Percentiles rank a stretch among this genome's conserved stretches.
These are phyloP conservation scores for Pseudogymnoascus sp. DNA, from an alignment of 2,329 filamentous ascomycete species.

Conservation along the genomic window DNA sequence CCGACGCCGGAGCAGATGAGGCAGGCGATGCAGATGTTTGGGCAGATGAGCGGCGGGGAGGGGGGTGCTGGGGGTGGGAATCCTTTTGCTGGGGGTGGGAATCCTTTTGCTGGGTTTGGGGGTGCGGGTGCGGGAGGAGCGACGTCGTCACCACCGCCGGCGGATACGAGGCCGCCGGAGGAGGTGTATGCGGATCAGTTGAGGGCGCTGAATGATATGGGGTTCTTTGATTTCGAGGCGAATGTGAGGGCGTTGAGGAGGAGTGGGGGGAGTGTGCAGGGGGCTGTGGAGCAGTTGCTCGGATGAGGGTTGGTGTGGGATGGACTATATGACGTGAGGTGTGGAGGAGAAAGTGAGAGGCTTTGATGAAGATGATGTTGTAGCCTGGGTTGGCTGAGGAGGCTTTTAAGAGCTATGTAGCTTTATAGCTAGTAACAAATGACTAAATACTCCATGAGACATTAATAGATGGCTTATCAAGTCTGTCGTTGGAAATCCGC, in stretches of 20 bases:
- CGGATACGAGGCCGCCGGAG: conserved; percentile 83
- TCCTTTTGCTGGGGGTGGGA: conserved; percentile 34
- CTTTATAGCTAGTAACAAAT: neutral
- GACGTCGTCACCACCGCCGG: conserved; percentile 44
- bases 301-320: neutral
- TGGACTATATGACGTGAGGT: neutral
- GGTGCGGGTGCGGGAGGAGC: conserved; percentile 31
- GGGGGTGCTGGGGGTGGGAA: conserved; percentile 20
- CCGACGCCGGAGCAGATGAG: conserved; percentile 49
- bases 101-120: conserved; percentile 33
- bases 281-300: conserved; percentile 71
- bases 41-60: conserved; percentile 20
- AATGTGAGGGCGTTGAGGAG: conserved; percentile 83
- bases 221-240: conserved; percentile 91
- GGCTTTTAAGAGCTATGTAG: neutral
- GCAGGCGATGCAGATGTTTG: conserved; percentile 41
- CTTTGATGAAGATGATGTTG: neutral
- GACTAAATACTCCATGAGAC: neutral
- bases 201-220: conserved; percentile 95
- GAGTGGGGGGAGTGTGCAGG: conserved; percentile 89
- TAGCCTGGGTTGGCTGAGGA: neutral
- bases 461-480: neutral
- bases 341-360: neutral
- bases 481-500: neutral
- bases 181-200: conserved; percentile 88